phyloP scores from a whole-genome alignment of 176 grass and related monocot species.

The Hsuehochloa calcarea region DNA sequence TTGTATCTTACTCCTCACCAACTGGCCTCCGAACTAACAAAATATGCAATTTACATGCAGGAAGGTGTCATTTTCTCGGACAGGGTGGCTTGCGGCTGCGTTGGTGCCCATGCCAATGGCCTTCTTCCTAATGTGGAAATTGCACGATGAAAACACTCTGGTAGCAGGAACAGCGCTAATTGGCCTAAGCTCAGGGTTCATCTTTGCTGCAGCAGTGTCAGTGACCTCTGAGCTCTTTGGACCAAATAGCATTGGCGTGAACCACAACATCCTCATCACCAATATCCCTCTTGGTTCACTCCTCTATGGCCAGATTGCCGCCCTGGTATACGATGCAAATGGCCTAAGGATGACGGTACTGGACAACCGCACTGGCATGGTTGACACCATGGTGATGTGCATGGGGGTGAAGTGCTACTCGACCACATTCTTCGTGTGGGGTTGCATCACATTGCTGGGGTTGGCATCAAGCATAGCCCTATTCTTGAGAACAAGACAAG shows the following conservation, averaged over 20 bases:
- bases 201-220: slow-evolving; percentile 79
- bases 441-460: slow-evolving; percentile 61
- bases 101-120: slow-evolving; percentile 72
- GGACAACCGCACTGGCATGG: slow-evolving; percentile 32
- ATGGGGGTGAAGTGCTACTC: slow-evolving; percentile 89
- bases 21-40: background rate
- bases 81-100: slow-evolving; percentile 69
- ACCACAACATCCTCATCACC: slow-evolving; percentile 97
- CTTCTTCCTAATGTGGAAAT: slow-evolving; percentile 70
- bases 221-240: slow-evolving; percentile 94
- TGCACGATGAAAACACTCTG: slow-evolving; percentile 39
- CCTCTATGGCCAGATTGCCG: slow-evolving; percentile 79
- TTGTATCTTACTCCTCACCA: background rate
- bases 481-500: slow-evolving; percentile 60
- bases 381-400: slow-evolving; percentile 65
- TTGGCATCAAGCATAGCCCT: slow-evolving; percentile 56
- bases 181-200: slow-evolving; percentile 85
- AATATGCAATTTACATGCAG: slow-evolving; percentile 39
- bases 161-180: slow-evolving; percentile 62
- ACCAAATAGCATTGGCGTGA: slow-evolving; percentile 69
- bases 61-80: slow-evolving; percentile 73
- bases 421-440: slow-evolving; percentile 69
- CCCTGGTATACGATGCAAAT: slow-evolving; percentile 74
- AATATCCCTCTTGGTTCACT: slow-evolving; percentile 90
- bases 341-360: slow-evolving; percentile 26